Conservation (phyloP, 441 rosid genomes). For the Adansonia madagascariensis region DNA sequence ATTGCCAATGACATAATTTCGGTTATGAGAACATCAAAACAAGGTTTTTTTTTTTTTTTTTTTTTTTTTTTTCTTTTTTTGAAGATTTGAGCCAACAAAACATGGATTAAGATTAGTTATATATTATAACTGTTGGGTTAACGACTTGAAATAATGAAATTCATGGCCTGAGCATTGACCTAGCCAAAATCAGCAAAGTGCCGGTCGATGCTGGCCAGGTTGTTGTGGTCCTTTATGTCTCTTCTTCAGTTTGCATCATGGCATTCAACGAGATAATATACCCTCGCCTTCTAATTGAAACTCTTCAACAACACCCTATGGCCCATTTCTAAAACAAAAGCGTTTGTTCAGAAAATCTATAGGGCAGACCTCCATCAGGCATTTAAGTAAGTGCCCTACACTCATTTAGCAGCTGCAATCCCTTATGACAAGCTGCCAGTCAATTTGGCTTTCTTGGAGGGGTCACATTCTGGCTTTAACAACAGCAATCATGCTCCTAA, state of each 20-base stretch:
- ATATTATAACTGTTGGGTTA: constrained; percentile 6
- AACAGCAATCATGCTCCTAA: constrained; percentile 11
- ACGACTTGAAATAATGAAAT: neutral
- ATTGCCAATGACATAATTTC: constrained; percentile 15
- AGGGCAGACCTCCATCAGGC: neutral
- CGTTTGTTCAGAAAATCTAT: neutral
- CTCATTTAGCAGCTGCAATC: neutral
- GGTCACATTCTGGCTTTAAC: neutral
- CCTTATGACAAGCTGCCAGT: neutral
- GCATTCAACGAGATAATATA: neutral
- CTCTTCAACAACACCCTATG: constrained; percentile 16
- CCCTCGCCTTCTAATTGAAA: neutral
- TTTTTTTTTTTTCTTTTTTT: neutral
- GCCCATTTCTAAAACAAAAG: constrained; percentile 21
- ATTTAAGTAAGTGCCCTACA: constrained; percentile 15
- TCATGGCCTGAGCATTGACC: neutral
- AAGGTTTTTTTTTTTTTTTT: neutral
- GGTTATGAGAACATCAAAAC: constrained; percentile 1
- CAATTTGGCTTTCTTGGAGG: neutral
- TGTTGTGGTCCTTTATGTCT: constrained; percentile 18
- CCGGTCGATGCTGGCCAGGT: neutral
- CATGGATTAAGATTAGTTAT: constrained; percentile 5
- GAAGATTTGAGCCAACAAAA: constrained; percentile 6
- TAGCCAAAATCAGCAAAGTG: constrained; percentile 5
- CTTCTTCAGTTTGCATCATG: constrained; percentile 6